Evolutionary conservation across 495 filamentous ascomycete species (phyloP), one percentile per base, ranked within the genome.

Genomic region (Thozetella sp.): DNA sequence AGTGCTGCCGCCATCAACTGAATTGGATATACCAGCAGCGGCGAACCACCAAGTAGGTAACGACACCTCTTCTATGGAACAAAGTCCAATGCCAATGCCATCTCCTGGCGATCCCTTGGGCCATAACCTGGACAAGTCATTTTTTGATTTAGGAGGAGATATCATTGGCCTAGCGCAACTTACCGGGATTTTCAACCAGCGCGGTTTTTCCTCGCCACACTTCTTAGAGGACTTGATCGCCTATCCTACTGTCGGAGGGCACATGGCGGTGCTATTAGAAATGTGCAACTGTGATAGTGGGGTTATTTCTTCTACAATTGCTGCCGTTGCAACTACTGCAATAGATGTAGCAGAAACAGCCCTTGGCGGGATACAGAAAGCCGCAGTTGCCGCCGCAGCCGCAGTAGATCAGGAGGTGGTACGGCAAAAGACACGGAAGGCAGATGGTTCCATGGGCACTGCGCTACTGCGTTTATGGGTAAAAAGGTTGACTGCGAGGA

Each of bases 121-220:
- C 20, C 3, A 4, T n/a, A 48, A 61, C 26, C 3, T 25, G 1
- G 27, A 56, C 24, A 56, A 48, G 2, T 67, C 64, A 6, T 67
- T 67, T 53, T 67, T 67, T 51, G 54, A 23, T 27, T 17, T 63
- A 1, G 61, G 64, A 6, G 64, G 64, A 26, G 64, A 67, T 43
- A 67, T 67, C 25, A 57, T 63, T 25, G 61, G 51, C 13, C 58
- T 67, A 0, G 61, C 64, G 4, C 64, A 67, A 40, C 51, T 67
- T 0, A 56, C 55, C 22, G 63, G 51, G 51, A 54, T 67, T 1
- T 53, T 67, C 4, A 27, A 51, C 25, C 59, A 60, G 25, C 15
- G 40, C 1, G 53, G 51, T 19, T 20, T 51, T 9, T 11, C 54
- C 0, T 12, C 34, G 26, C 60, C 57, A 20, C 56, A 27, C 2